phyloP scores from a whole-genome alignment of 2,329 filamentous ascomycete genomes.

The Calonectria pseudoturangicola region DNA sequence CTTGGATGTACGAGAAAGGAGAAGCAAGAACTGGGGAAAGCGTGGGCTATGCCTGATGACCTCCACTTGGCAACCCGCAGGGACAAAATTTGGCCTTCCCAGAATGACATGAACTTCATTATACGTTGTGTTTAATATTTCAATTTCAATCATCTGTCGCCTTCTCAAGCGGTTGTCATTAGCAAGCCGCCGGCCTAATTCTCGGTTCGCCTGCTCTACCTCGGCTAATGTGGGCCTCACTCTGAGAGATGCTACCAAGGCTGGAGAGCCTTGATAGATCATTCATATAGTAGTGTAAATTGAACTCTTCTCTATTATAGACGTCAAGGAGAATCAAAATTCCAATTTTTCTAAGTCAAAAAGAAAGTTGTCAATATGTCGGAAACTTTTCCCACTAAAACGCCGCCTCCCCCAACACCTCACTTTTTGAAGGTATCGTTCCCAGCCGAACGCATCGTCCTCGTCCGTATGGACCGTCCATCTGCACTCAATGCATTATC shows the following conservation, averaged over 20 bases:
- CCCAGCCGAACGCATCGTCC: constrained; percentile 67
- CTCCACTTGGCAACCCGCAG: not conserved
- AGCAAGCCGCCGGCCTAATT: not conserved
- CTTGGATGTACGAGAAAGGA: not conserved
- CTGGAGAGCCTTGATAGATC: not conserved
- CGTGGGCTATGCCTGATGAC: not conserved
- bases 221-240: constrained; percentile 10
- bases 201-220: constrained; percentile 6
- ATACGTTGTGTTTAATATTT: no score
- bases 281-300: not conserved
- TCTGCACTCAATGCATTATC: constrained; percentile 66
- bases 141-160: not conserved
- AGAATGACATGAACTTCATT: no score
- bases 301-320: not conserved
- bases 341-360: not conserved
- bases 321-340: not conserved
- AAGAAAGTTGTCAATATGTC: not conserved
- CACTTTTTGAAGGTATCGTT: constrained; percentile 59
- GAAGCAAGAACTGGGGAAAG: not conserved
- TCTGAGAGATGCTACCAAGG: not conserved
- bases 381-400: not conserved
- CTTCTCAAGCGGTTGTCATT: not conserved
- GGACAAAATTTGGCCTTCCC: not conserved
- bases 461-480: constrained; percentile 71
- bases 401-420: constrained; percentile 8